phyloP scores from a whole-genome alignment of 805 yeast genomes.

The Grigorovia humatica region DNA sequence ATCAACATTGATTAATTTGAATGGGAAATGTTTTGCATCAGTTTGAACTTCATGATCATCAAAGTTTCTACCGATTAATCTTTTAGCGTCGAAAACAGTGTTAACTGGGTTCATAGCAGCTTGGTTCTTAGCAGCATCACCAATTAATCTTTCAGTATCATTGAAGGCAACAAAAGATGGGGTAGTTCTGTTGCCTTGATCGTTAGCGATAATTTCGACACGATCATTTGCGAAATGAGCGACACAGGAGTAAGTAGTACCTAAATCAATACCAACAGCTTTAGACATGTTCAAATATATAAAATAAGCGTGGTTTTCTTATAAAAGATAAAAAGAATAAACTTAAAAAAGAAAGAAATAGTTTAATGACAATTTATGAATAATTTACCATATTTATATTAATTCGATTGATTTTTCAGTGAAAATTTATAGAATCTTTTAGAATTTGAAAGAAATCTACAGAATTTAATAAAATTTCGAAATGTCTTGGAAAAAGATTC shows the following conservation, averaged over 20 bases:
- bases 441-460: background rate
- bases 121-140: slow-evolving; percentile 80
- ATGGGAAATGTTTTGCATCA: slow-evolving; percentile 73
- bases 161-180: slow-evolving; percentile 96
- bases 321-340: background rate
- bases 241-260: slow-evolving; percentile 96
- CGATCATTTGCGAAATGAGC: slow-evolving; percentile 79
- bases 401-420: background rate
- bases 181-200: slow-evolving; percentile 97
- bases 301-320: background rate
- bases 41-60: slow-evolving; percentile 48
- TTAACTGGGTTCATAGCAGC: slow-evolving; percentile 93
- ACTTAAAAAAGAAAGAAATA: background rate
- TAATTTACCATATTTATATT: background rate
- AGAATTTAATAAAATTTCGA: background rate
- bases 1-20: slow-evolving; percentile 60
- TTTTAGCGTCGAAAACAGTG: slow-evolving; percentile 92
- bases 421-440: background rate
- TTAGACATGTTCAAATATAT: slow-evolving; percentile 26
- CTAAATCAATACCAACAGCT: slow-evolving; percentile 75
- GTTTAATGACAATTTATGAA: background rate
- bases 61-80: slow-evolving; percentile 72
- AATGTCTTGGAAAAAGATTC: background rate
- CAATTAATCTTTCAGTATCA: slow-evolving; percentile 52
- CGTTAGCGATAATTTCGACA: slow-evolving; percentile 92